Percentiles rank a stretch among this genome's conserved stretches.
Conservation (phyloP, 2,329 filamentous ascomycete genomes). For the Colletotrichum filicis region DNA sequence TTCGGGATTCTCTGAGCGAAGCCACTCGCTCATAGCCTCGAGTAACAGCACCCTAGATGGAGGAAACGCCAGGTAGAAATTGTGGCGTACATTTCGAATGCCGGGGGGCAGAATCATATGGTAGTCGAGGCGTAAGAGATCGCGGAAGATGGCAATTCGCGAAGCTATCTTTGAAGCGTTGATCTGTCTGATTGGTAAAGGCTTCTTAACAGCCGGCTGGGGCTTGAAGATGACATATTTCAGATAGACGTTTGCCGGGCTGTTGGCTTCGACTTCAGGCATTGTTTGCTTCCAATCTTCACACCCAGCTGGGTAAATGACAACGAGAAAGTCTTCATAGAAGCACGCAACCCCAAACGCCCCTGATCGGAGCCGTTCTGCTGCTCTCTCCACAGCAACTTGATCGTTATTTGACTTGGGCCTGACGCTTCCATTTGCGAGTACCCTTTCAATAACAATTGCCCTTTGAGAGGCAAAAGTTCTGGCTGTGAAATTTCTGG, state of each 20-base stretch:
- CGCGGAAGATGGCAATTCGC: conserved; percentile 38
- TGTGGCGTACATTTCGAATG: conserved; percentile 39
- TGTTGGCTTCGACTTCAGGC: conserved; percentile 35
- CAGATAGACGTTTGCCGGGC: conserved; percentile 38
- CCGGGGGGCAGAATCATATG: conserved; percentile 40
- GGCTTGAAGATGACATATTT: conserved; percentile 52
- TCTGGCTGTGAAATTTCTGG: conserved; percentile 46
- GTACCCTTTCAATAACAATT: conserved; percentile 1
- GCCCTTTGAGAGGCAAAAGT: conserved; percentile 40
- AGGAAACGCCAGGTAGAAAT: conserved; percentile 64
- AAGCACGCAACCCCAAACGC: conserved; percentile 50
- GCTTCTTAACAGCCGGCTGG: conserved; percentile 6
- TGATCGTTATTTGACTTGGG: conserved; percentile 8
- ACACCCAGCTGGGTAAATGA: conserved; percentile 52
- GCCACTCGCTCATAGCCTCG: conserved; percentile 56
- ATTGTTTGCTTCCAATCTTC: conserved; percentile 45
- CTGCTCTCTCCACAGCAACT: conserved; percentile 41
- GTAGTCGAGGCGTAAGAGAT: conserved; percentile 46
- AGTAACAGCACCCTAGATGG: conserved; percentile 45
- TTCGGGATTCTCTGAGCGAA: conserved; percentile 50
- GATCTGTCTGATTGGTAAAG: background rate
- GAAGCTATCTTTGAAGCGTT: background rate
- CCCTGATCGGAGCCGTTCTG: conserved; percentile 47
- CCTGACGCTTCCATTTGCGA: conserved; percentile 34
- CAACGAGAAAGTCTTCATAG: conserved; percentile 45